phyloP scores from a whole-genome alignment of 2,329 filamentous ascomycete genomes.

The Neoascochyta sp. region DNA sequence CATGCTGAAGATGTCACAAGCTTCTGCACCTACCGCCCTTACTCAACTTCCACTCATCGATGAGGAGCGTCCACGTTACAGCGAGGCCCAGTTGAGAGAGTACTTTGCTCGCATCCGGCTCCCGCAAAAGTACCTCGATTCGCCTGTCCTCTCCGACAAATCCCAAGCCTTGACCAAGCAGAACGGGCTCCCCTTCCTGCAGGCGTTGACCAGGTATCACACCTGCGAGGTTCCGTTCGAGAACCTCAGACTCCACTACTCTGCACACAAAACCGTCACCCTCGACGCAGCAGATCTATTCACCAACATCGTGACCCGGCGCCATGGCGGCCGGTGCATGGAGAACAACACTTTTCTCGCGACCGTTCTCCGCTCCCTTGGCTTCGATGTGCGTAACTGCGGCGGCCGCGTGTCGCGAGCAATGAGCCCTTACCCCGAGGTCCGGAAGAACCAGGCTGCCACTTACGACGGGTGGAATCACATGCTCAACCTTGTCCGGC shows the following conservation, averaged over 20 bases:
- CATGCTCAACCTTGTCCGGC: conserved; percentile 40
- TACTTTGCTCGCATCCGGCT: conserved; percentile 6
- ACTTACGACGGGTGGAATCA: conserved; percentile 31
- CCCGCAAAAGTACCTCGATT: conserved; percentile 4
- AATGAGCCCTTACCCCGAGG: conserved; percentile 10
- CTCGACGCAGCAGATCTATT: conserved; percentile 47
- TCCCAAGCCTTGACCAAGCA: conserved; percentile 3
- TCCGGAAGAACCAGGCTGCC: conserved; percentile 5
- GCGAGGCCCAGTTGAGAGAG: conserved; percentile 2
- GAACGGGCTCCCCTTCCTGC: conserved; percentile 7
- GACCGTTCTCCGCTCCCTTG: conserved; percentile 48
- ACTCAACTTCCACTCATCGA: conserved; percentile 6
- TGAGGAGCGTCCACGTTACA: conserved; percentile 7
- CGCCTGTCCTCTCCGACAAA: conserved; percentile 3
- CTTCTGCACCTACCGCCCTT: not conserved
- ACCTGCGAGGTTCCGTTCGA: conserved; percentile 6
- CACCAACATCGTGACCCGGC: conserved; percentile 44
- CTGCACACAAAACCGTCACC: conserved; percentile 33
- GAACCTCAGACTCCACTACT: conserved; percentile 36
- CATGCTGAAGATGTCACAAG: not conserved
- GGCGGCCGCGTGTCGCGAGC: conserved; percentile 12
- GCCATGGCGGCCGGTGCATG: conserved; percentile 55
- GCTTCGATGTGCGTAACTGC: conserved; percentile 38
- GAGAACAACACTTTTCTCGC: conserved; percentile 53
- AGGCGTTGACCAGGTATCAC: conserved; percentile 5